Evolutionary conservation across 495 filamentous ascomycete genomes (phyloP), one percentile per base, ranked within the genome.

Genomic region (Daldinia loculata): DNA sequence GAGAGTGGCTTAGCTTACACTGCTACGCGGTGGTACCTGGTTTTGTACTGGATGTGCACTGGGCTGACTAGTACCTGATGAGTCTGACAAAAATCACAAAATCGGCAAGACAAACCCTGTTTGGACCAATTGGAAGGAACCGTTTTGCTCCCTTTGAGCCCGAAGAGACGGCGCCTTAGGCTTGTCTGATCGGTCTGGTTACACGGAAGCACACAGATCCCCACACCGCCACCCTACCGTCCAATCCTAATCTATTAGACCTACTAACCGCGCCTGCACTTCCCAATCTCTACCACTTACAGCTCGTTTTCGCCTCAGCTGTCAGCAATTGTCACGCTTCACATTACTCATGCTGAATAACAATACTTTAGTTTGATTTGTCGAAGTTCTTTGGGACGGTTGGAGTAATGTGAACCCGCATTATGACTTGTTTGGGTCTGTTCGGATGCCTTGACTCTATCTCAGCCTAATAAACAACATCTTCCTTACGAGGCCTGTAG

Each of bases 121-220:
- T 7, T 32, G 1, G 11, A 4, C 67, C 67, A 70, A 70, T 70
- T 29, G 64, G 29, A 61, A 27, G 45, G 32, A 3, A 6, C 56
- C 36, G 34, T 30, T 14, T 2, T 19, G 24, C 48, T 55, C 59
- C 59, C 50, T 59, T 61, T 61, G 56, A 65, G 30, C 41, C 69
- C 69, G 69, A 67, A 65, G 56, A 61, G 61, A 64, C 64, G 64
- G 69, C 56, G 60, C 64, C 56, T 72, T 63, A 48, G 57, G 63
- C 50, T 59, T 53, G 52, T 63, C 56, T 56, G 4, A 7, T 22
- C 22, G 17, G 41, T 45, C 29, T 45, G 30, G 63, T 63, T 43
- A 55, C 63, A 71, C 57, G 24, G 15, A 17, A 66, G 41, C 43
- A 58, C n/a, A 57, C n/a, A 48, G n/a, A 26, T 9, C 63, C 34